Evolutionary conservation across 2,329 filamentous ascomycete genomes (phyloP).

Genomic region (Ascochyta clinopodiicola): DNA sequence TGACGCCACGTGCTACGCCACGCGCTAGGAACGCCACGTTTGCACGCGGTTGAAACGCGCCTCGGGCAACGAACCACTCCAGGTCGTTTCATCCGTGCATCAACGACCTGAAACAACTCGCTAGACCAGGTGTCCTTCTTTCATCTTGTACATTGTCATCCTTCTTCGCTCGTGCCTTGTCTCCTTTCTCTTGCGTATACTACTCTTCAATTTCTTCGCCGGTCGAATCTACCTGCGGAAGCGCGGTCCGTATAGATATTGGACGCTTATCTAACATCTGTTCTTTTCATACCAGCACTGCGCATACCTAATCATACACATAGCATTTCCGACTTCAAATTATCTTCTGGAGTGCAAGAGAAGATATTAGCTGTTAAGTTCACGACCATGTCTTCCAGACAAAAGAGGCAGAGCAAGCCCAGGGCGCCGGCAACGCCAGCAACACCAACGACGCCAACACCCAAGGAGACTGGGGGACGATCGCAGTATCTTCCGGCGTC

Average conservation of each 20-base stretch:
- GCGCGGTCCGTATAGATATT: constrained; percentile 29
- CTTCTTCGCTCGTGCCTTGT: constrained; percentile 14
- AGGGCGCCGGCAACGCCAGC: constrained; percentile 26
- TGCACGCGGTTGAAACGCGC: constrained; percentile 24
- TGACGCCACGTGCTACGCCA: constrained; percentile 37
- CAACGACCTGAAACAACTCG: constrained; percentile 32
- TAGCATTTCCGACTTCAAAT: not conserved
- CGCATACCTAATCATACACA: not conserved
- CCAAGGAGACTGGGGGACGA: constrained; percentile 33
- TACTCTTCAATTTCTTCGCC: constrained; percentile 20
- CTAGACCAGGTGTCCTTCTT: constrained; percentile 20
- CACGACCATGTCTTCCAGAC: constrained; percentile 39
- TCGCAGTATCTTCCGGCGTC: constrained; percentile 31
- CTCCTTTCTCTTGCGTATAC: constrained; percentile 1
- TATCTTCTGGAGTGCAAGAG: not conserved
- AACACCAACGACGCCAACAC: constrained; percentile 15
- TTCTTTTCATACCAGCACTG: constrained; percentile 19
- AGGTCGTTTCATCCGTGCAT: constrained; percentile 47
- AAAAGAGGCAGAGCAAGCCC: constrained; percentile 45
- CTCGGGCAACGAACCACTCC: constrained; percentile 28
- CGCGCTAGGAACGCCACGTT: constrained; percentile 17
- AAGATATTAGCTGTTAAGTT: constrained; percentile 10
- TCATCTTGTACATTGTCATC: constrained; percentile 7
- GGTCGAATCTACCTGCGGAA: constrained; percentile 32
- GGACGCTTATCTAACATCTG: constrained; percentile 26